Percentiles rank a stretch among this genome's conserved stretches.
phyloP scores from a whole-genome alignment of 306 rosid genomes.

The Pterocarpus santalinus region DNA sequence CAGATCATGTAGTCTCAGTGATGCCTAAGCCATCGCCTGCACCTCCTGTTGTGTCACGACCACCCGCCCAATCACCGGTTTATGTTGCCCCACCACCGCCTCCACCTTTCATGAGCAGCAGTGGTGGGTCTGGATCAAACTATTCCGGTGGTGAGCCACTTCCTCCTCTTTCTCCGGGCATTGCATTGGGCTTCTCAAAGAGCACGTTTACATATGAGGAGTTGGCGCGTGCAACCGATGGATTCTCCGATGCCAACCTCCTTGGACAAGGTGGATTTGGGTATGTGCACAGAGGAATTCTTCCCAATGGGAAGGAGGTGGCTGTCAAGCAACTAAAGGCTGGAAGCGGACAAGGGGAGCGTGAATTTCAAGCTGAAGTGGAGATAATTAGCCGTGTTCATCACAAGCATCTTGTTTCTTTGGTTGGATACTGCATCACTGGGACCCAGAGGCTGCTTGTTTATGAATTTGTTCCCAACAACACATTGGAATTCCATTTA shows the following conservation, averaged over 20 bases:
- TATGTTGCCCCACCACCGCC: slow-evolving; percentile 53
- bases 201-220: slow-evolving; percentile 85
- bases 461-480: slow-evolving; percentile 89
- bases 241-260: slow-evolving; percentile 94
- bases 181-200: slow-evolving; percentile 71
- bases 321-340: slow-evolving; percentile 95
- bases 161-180: slow-evolving; percentile 81
- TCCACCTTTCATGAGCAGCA: slow-evolving; percentile 66
- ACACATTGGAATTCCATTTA: slow-evolving; percentile 90
- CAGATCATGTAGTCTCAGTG: slow-evolving; percentile 51
- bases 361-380: slow-evolving; percentile 96
- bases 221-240: slow-evolving; percentile 89
- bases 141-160: slow-evolving; percentile 78
- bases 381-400: slow-evolving; percentile 98
- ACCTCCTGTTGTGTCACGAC: slow-evolving; percentile 68
- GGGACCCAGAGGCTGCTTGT: slow-evolving; percentile 88
- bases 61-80: slow-evolving; percentile 57
- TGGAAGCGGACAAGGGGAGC: slow-evolving; percentile 98
- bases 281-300: slow-evolving; percentile 88
- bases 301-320: slow-evolving; percentile 95
- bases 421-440: slow-evolving; percentile 91
- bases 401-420: slow-evolving; percentile 93
- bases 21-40: slow-evolving; percentile 72
- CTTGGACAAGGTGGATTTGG: slow-evolving; percentile 99
- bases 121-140: slow-evolving; percentile 93